Percentiles rank a stretch among this genome's conserved stretches.
These are phyloP conservation scores for Gaultheria prostrata DNA, from an alignment of 148 eudicot species.

Conservation along the genomic window DNA sequence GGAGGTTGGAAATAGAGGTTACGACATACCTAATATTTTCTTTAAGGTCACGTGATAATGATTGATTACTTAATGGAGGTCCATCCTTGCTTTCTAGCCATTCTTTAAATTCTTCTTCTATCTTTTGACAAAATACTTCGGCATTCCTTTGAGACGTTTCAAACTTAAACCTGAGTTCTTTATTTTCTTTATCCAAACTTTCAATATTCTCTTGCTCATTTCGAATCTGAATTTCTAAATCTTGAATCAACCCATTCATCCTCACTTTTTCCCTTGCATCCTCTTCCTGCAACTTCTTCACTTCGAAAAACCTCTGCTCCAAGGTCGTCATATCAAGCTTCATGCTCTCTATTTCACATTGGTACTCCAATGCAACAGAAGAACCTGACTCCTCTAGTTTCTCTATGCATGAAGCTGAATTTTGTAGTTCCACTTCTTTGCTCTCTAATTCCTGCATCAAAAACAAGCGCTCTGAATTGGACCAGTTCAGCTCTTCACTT, in stretches of 20 bases:
- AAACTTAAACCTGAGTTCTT: constrained; percentile 38
- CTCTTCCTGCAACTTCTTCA: constrained; percentile 40
- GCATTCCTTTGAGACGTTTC: constrained; percentile 32
- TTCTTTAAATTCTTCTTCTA: constrained; percentile 35
- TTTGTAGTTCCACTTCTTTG: constrained; percentile 45
- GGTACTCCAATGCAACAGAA: constrained; percentile 57
- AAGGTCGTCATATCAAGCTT: constrained; percentile 54
- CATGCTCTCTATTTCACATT: constrained; percentile 85
- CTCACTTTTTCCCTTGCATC: constrained; percentile 33
- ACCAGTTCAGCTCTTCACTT: constrained; percentile 46
- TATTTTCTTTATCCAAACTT: constrained; percentile 49
- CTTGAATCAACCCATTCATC: constrained; percentile 37
- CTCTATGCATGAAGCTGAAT: constrained; percentile 41
- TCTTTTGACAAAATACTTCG: constrained; percentile 29
- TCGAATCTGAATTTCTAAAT: constrained; percentile 34
- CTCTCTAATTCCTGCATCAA: constrained; percentile 45
- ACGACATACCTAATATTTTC: constrained; percentile 28
- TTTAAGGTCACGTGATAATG: constrained; percentile 17
- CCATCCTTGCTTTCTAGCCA: constrained; percentile 7
- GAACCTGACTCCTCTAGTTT: constrained; percentile 64
- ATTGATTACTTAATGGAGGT: constrained; percentile 1
- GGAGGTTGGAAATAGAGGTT: not conserved
- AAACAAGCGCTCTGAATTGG: constrained; percentile 40
- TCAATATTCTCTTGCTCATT: constrained; percentile 30
- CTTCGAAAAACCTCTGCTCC: constrained; percentile 41